Percentiles rank a stretch among this genome's conserved stretches.
Evolutionary conservation across 371 early-diverging fungal genomes (phyloP).

Genomic region (Nematocida sp.): DNA sequence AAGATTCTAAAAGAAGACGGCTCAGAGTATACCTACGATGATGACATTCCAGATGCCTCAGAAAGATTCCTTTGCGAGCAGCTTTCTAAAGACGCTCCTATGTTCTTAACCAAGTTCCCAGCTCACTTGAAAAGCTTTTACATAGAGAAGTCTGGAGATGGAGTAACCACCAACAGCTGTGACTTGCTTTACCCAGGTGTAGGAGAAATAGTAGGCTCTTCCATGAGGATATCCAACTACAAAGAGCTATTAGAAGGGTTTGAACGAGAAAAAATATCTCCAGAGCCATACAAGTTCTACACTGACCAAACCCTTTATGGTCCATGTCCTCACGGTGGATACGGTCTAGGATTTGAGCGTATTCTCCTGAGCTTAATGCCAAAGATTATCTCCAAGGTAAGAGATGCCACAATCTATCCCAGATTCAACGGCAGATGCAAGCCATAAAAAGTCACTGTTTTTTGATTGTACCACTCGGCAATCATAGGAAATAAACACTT

Average conservation of each 20-base stretch:
- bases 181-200: constrained; percentile 97
- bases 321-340: constrained; percentile 92
- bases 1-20: constrained; percentile 76
- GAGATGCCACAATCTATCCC: constrained; percentile 73
- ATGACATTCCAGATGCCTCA: constrained; percentile 97
- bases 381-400: constrained; percentile 74
- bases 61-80: constrained; percentile 93
- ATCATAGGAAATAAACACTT: too few relatives aligned
- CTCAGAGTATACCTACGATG: constrained; percentile 86
- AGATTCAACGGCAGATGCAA: constrained; percentile 75
- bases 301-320: constrained; percentile 97
- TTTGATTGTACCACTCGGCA: too few relatives aligned
- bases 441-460: too few relatives aligned
- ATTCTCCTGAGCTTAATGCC: constrained; percentile 91
- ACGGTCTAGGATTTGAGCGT: constrained; percentile 95
- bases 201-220: constrained; percentile 98
- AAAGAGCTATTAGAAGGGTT: constrained; percentile 84
- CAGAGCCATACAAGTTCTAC: constrained; percentile 94
- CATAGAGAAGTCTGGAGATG: constrained; percentile 78
- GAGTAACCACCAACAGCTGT: constrained; percentile 89
- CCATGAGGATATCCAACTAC: constrained; percentile 88
- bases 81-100: constrained; percentile 76
- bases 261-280: constrained; percentile 85
- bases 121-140: constrained; percentile 97
- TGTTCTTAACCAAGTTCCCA: constrained; percentile 91